A percentile compares a stretch with the other conserved stretches of the same genome.
Conservation (phyloP, 2,329 filamentous ascomycete genomes). For the Phoma herbarum region DNA sequence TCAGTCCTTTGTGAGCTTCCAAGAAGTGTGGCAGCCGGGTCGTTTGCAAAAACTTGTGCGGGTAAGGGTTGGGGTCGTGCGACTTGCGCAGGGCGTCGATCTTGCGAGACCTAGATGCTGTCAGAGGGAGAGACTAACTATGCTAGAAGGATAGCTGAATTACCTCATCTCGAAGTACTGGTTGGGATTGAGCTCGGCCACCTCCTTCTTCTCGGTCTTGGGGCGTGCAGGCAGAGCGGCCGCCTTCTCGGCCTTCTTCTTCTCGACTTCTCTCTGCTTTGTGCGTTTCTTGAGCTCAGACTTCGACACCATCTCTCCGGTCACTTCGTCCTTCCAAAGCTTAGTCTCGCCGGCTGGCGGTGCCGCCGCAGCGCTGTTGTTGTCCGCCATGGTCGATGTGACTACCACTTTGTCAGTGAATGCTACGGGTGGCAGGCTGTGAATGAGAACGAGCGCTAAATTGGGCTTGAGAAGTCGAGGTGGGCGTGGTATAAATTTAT, state of each 20-base stretch:
- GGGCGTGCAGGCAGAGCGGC: constrained; percentile 70
- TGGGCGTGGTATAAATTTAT: too few species aligned
- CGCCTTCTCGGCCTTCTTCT: constrained; percentile 84
- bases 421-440: too few species aligned
- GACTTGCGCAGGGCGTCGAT: constrained; percentile 79
- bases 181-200: constrained; percentile 76
- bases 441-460: too few species aligned
- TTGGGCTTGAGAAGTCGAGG: too few species aligned
- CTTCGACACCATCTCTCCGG: constrained; percentile 78
- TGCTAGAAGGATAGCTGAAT: constrained; percentile 91
- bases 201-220: constrained; percentile 68
- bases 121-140: too few species aligned
- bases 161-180: constrained; percentile 55
- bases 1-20: constrained; percentile 78
- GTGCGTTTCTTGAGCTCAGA: constrained; percentile 84
- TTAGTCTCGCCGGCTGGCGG: constrained; percentile 43
- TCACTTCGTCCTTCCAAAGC: constrained; percentile 93
- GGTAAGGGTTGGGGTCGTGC: constrained; percentile 80
- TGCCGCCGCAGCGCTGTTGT: constrained; percentile 33
- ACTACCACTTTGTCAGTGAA: too few species aligned
- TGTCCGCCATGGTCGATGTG: constrained; percentile 47
- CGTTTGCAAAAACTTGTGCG: constrained; percentile 90
- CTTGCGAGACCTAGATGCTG: constrained; percentile 78
- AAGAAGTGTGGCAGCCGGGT: constrained; percentile 84
- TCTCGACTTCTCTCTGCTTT: constrained; percentile 88